Percentiles rank a stretch among this genome's conserved stretches.
Evolutionary conservation across 768 basidiomycete species (phyloP).

Genomic region (Lepiota brunneoincarnata): DNA sequence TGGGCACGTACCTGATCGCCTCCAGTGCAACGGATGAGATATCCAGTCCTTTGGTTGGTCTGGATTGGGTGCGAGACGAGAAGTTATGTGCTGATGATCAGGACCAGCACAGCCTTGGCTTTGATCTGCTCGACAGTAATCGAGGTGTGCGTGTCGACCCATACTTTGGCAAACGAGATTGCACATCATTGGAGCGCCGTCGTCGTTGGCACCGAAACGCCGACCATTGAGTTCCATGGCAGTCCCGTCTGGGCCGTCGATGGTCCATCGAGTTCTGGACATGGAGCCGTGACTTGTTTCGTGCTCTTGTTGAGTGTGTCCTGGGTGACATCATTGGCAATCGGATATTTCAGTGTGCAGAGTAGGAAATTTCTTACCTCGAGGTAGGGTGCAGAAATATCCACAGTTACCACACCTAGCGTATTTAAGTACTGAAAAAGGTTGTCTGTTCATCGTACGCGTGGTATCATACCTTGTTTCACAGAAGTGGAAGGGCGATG

Average conservation of each 20-base stretch:
- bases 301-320: slow-evolving; percentile 58
- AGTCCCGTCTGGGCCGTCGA: slow-evolving; percentile 50
- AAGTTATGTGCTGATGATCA: slow-evolving; percentile 45
- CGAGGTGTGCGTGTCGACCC: slow-evolving; percentile 57
- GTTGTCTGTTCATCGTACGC: background rate
- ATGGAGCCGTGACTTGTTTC: slow-evolving; percentile 66
- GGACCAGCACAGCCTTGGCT: slow-evolving; percentile 35
- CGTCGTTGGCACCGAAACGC: slow-evolving; percentile 50
- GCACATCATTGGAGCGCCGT: slow-evolving; percentile 65
- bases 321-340: slow-evolving; percentile 28
- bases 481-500: slow-evolving; percentile 51
- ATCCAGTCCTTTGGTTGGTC: slow-evolving; percentile 49
- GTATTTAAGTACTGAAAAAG: background rate
- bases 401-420: slow-evolving; percentile 51
- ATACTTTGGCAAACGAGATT: slow-evolving; percentile 51
- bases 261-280: slow-evolving; percentile 54
- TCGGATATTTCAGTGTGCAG: background rate
- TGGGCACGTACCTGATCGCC: slow-evolving; percentile 45
- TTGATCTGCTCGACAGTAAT: slow-evolving; percentile 46
- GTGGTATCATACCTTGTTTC: slow-evolving; percentile 35
- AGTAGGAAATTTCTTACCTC: slow-evolving; percentile 33
- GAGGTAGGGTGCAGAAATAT: slow-evolving; percentile 57
- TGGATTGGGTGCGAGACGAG: slow-evolving; percentile 44
- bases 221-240: slow-evolving; percentile 52
- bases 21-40: slow-evolving; percentile 55